These are phyloP conservation scores for Coemansia guatemalensis DNA, from an alignment of 192 early-diverging fungal species.

Conservation along the genomic window DNA sequence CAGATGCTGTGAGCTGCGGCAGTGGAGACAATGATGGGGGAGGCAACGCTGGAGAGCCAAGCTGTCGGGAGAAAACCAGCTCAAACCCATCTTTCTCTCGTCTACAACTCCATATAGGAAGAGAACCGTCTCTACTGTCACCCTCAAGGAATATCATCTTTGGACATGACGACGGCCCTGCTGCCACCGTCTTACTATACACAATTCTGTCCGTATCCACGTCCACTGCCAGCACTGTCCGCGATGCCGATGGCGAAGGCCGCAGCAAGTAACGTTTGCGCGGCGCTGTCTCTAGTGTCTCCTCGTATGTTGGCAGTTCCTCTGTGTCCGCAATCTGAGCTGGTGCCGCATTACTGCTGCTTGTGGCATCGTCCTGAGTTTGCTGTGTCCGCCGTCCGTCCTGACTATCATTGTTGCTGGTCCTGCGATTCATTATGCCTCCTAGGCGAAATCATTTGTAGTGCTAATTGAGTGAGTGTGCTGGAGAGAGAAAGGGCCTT, in stretches of 20 bases:
- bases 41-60: not conserved
- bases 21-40: slow-evolving; percentile 1
- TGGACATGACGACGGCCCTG: slow-evolving; percentile 2
- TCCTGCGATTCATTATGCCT: not conserved
- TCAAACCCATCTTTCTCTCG: slow-evolving; percentile 28
- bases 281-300: slow-evolving; percentile 25
- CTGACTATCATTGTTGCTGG: not conserved
- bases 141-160: slow-evolving; percentile 6
- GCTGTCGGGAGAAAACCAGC: slow-evolving; percentile 33
- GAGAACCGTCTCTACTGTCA: not conserved
- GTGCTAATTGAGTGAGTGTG: no score
- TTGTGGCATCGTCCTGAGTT: not conserved
- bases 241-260: slow-evolving; percentile 23
- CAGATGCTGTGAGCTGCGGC: not conserved
- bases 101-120: slow-evolving; percentile 24
- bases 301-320: slow-evolving; percentile 42
- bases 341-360: not conserved
- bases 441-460: no score
- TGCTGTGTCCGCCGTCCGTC: not conserved
- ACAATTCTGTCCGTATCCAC: slow-evolving; percentile 3
- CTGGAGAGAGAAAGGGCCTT: no score
- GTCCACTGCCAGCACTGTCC: slow-evolving; percentile 33
- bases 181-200: slow-evolving; percentile 12
- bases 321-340: slow-evolving; percentile 6
- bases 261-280: slow-evolving; percentile 28